Evolutionary conservation across 164 flowering plant species (phyloP).

Genomic region (Dillenia suffruticosa): DNA sequence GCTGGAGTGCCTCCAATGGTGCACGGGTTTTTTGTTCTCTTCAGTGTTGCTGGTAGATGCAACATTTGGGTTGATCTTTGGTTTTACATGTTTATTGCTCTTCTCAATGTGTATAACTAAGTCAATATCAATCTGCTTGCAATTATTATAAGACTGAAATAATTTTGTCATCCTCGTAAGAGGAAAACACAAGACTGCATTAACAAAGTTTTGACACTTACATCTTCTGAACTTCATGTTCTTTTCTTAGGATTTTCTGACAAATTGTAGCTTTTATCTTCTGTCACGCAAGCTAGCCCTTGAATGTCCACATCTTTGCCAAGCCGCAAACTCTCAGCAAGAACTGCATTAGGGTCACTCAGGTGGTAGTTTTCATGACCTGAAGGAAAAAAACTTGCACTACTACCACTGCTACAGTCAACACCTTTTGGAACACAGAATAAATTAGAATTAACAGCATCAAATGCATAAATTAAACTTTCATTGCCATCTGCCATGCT

Average conservation of each 20-base stretch:
- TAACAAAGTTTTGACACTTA: conserved; percentile 22
- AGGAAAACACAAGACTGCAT: no score
- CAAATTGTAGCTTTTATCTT: conserved; percentile 13
- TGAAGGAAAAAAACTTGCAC: conserved; percentile 14
- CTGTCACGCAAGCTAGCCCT: neutral
- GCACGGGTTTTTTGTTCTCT: conserved; percentile 26
- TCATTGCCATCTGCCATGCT: conserved; percentile 16
- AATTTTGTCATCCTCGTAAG: no score
- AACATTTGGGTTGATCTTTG: conserved; percentile 40
- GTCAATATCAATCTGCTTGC: no score
- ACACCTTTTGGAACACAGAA: conserved; percentile 26
- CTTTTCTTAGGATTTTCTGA: conserved; percentile 45
- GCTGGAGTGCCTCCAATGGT: conserved; percentile 36
- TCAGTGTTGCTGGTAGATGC: conserved; percentile 19
- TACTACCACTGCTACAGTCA: conserved; percentile 18
- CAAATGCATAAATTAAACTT: conserved; percentile 21
- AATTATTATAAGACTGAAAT: no score
- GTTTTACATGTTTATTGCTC: conserved; percentile 40
- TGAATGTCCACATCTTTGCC: conserved; percentile 17
- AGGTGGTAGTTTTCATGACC: conserved; percentile 23
- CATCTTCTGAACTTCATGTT: conserved; percentile 31
- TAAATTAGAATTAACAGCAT: conserved; percentile 14
- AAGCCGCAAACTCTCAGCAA: conserved; percentile 13
- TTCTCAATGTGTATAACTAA: conserved; percentile 28
- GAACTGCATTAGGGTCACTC: conserved; percentile 17